phyloP scores from a whole-genome alignment of 495 filamentous ascomycete species.

The Chaetomidium leptoderma region DNA sequence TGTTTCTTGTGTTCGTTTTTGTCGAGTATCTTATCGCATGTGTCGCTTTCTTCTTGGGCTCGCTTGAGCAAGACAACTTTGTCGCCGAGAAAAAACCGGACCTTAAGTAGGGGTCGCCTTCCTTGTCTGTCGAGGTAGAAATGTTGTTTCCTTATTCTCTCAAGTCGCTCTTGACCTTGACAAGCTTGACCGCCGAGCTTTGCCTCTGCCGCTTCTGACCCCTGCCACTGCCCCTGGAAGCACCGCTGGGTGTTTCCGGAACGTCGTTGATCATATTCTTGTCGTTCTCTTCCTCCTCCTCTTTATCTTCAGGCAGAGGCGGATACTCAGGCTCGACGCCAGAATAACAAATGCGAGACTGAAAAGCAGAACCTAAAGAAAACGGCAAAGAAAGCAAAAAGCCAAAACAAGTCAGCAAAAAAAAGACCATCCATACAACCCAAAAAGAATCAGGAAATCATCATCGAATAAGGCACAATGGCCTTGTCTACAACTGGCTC shows the following conservation, averaged over 20 bases:
- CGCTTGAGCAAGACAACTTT: not conserved
- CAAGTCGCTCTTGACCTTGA: not conserved
- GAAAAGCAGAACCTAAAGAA: not conserved
- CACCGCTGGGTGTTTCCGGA: no score
- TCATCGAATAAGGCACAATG: conserved; percentile 47
- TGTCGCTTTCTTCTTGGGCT: not conserved
- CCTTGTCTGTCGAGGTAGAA: not conserved
- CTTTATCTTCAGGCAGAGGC: not conserved
- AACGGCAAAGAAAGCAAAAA: not conserved
- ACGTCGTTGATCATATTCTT: no score
- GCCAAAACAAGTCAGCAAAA: not conserved
- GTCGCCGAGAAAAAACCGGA: no score
- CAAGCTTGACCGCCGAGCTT: not conserved
- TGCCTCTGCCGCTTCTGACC: no score
- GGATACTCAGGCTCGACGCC: not conserved
- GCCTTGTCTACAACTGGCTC: conserved; percentile 52
- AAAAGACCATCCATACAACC: not conserved
- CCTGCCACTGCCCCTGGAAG: no score
- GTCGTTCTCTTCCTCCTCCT: not conserved
- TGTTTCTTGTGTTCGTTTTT: not conserved
- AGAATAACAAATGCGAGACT: not conserved
- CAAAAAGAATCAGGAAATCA: conserved; percentile 15
- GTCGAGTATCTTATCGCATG: not conserved
- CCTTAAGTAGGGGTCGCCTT: no score
- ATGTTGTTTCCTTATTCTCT: not conserved